Evolutionary conservation across 768 basidiomycete species (phyloP).

Genomic region (Tricholoma saponaceum): DNA sequence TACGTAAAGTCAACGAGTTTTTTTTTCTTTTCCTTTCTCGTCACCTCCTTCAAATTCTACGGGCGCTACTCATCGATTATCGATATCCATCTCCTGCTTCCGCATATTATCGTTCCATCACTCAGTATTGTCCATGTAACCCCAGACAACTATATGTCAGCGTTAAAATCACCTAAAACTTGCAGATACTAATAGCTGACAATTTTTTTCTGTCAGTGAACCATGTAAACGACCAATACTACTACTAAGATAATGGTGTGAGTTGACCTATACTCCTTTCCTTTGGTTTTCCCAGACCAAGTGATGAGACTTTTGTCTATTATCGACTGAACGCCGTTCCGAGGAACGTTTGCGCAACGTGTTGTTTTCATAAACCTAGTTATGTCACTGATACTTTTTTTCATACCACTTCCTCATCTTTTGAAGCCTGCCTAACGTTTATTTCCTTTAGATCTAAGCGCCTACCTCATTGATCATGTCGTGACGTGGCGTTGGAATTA

Average conservation of each 20-base stretch:
- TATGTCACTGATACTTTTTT: constrained; percentile 20
- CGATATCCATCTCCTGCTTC: no score
- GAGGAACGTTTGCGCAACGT: constrained; percentile 18
- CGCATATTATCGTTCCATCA: no score
- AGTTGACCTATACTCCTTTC: not conserved
- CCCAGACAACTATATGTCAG: no score
- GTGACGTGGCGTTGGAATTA: not conserved
- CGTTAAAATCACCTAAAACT: no score
- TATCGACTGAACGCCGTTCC: constrained; percentile 17
- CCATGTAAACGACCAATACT: no score
- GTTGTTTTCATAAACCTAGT: constrained; percentile 22
- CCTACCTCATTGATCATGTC: not conserved
- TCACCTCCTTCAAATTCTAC: no score
- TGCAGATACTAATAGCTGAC: no score
- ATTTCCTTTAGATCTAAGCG: not conserved
- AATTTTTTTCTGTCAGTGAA: no score
- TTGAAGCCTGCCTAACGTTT: not conserved
- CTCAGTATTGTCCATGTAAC: no score
- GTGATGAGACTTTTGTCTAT: constrained; percentile 16
- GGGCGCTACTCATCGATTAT: no score
- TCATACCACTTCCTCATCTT: not conserved
- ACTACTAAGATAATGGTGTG: not conserved
- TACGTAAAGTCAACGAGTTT: no score
- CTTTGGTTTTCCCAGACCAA: not conserved
- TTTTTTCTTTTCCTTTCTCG: no score